Evolutionary conservation across 306 rosid species (phyloP).

Genomic region (Castanea mollissima): DNA sequence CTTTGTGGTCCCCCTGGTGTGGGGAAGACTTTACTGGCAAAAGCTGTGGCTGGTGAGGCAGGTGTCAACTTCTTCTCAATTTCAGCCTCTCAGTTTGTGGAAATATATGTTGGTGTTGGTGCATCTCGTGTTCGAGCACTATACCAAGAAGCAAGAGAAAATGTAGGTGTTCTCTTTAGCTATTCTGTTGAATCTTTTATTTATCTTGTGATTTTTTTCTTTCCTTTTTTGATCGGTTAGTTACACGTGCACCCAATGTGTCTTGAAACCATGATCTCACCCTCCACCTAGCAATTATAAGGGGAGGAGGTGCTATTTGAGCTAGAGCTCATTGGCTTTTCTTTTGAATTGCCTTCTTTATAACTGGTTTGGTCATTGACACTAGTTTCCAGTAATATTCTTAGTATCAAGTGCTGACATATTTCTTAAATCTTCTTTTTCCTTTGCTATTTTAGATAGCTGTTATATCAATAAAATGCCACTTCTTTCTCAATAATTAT

Average conservation of each 20-base stretch:
- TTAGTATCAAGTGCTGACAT: slow-evolving; percentile 9
- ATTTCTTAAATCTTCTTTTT: slow-evolving; percentile 15
- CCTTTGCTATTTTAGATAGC: slow-evolving; percentile 13
- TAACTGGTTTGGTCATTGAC: slow-evolving; percentile 20
- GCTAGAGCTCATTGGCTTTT: neutral
- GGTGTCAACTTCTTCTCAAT: slow-evolving; percentile 99
- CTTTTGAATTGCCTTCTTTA: slow-evolving; percentile 3
- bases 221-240: neutral
- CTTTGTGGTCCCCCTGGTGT: slow-evolving; percentile 99
- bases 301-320: neutral
- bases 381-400: slow-evolving; percentile 1
- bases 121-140: slow-evolving; percentile 98
- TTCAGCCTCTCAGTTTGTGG: slow-evolving; percentile 97
- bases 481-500: neutral
- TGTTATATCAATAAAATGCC: neutral
- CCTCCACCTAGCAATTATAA: too few species aligned
- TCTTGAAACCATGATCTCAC: too few species aligned
- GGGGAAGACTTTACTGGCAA: slow-evolving; percentile 95
- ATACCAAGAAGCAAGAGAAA: slow-evolving; percentile 91
- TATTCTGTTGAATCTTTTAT: slow-evolving; percentile 6
- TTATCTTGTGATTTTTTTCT: neutral
- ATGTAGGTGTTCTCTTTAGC: slow-evolving; percentile 44
- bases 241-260: too few species aligned
- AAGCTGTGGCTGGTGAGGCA: slow-evolving; percentile 99
- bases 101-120: slow-evolving; percentile 96